Evolutionary conservation across 1,284 basidiomycete species (phyloP), one percentile per base, ranked within the genome.

Genomic region (Puccinia brachypodii): DNA sequence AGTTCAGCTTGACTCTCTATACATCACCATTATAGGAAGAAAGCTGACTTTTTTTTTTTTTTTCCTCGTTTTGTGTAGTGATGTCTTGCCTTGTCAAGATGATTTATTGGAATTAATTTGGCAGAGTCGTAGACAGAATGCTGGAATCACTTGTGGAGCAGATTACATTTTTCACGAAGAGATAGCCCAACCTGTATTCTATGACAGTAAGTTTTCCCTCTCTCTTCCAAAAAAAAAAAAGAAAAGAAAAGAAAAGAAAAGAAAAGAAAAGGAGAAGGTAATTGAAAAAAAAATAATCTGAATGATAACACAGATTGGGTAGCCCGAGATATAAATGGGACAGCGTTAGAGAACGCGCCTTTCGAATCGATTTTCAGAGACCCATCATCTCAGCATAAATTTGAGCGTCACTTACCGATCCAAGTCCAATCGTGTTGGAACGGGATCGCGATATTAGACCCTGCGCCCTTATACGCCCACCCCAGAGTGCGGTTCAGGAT

Each of bases 111-210:
- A 98, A 88, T 91, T 98, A 85, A 95, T 98, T 86, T 97, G 92
- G 92, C 95, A 98, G 87, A 92, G 90, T 84, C 89, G 95, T 74
- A 87, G 89, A 83, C 95, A 97, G 87, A 97, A 96, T 87, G 95
- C 95, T 0, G 95, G 95, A 19, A 95, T 97, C 86, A 97, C 95
- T 25, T 97, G 95, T 86, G 95, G 95, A 0, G 92, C 95, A 1
- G 95, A 98, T 87, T 97, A 97, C 88, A 97, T 97, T 93, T 98
- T 94, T 88, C 95, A 97, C 88, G 91, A 95, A 68, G 94, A 96
- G 82, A 93, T 97, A 83, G 92, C 91, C 84, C 84, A 90, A 88
- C 53, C 28, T 13, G 53, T 74, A 60, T 74, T 82, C 64, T 69
- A 74, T 22, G 82, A 72, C 53, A 79, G 77, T 62, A 64, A 66